Evolutionary conservation across 2,329 filamentous ascomycete species (phyloP).

Genomic region (Colletotrichum gloeosporioides): DNA sequence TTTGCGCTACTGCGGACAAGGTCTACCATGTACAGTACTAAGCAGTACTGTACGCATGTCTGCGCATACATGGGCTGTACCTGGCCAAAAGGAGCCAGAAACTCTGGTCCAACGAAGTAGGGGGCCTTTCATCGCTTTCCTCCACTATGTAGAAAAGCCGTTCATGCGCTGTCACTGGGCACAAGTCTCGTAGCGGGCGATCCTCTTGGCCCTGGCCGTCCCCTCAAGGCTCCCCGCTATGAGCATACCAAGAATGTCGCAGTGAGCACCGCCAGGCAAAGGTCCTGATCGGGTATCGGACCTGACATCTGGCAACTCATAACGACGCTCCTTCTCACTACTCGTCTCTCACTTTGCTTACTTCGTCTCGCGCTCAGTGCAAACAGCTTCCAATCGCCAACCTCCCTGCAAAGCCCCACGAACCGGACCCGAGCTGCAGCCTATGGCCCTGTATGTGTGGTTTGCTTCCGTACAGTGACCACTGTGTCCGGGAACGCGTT

Average conservation of each 20-base stretch:
- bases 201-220: conserved; percentile 6
- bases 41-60: background rate
- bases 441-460: background rate
- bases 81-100: conserved; percentile 1
- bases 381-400: background rate
- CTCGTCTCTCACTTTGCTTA: background rate
- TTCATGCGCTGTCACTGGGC: conserved; percentile 10
- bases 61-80: conserved; percentile 8
- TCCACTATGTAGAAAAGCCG: background rate
- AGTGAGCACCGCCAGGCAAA: background rate
- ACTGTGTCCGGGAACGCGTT: background rate
- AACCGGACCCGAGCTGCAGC: background rate
- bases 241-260: conserved; percentile 6
- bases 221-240: background rate
- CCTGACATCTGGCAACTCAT: background rate
- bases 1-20: conserved; percentile 18
- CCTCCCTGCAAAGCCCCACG: background rate
- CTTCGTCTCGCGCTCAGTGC: background rate
- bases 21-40: conserved; percentile 6
- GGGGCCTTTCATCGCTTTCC: background rate
- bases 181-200: conserved; percentile 3
- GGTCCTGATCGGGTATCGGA: background rate
- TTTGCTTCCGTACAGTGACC: background rate
- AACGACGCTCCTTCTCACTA: background rate
- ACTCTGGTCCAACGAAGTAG: background rate